phyloP scores from a whole-genome alignment of 768 basidiomycete genomes.

The Auricularia auricula-judae region DNA sequence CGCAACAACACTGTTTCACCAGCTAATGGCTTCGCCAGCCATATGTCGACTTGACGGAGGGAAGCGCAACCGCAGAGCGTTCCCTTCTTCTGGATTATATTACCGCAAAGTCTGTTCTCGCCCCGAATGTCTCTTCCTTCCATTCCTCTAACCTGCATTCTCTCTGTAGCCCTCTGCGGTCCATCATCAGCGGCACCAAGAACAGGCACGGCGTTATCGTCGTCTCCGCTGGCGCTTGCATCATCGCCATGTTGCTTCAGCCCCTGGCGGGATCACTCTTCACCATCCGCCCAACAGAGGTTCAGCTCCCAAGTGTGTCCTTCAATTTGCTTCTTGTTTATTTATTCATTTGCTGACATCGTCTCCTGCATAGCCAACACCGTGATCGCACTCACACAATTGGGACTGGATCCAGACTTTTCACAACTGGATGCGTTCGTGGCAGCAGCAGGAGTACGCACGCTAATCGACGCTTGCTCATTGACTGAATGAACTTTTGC shows the following conservation, averaged over 20 bases:
- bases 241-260: conserved; percentile 39
- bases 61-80: conserved; percentile 41
- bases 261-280: conserved; percentile 39
- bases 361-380: background rate
- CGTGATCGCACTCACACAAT: conserved; percentile 29
- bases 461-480: background rate
- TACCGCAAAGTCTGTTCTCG: conserved; percentile 14
- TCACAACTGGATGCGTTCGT: conserved; percentile 39
- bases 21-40: conserved; percentile 30
- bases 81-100: conserved; percentile 61
- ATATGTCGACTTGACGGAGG: conserved; percentile 45
- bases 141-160: conserved; percentile 11
- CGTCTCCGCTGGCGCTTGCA: conserved; percentile 38
- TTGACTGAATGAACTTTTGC: background rate
- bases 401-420: conserved; percentile 37
- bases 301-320: background rate
- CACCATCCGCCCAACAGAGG: conserved; percentile 10
- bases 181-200: conserved; percentile 34
- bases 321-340: background rate
- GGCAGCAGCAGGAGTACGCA: conserved; percentile 46
- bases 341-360: background rate
- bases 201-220: conserved; percentile 46
- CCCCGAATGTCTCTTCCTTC: conserved; percentile 2
- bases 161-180: conserved; percentile 28
- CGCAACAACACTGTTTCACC: background rate